Base-by-base conservation (phyloP, 371 early-diverging fungal genomes). In the Apophysomyces trapeziformis region DNA sequence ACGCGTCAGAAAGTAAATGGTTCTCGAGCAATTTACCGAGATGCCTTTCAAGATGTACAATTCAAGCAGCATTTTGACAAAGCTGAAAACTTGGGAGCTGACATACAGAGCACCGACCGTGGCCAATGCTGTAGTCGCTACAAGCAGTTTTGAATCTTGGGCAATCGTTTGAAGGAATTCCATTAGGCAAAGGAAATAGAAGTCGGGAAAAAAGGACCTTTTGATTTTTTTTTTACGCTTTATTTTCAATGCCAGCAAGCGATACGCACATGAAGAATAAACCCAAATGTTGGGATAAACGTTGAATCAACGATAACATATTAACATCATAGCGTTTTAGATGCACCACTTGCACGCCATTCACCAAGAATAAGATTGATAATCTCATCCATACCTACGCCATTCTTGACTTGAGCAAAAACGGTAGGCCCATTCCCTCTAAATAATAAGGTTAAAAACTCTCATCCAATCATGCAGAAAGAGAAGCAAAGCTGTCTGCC, bases 391-490 rank as follows among this genome's bases (percentile, higher is more conserved):
- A 96, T 83, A 38, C 89, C 94, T 63, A 89, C 88, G 45, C 92
- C 94, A 66, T 96, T 89, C 84, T 93, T 95, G 71, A 97, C 92
- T 65, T 95, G 93, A 57, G 94, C 92, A 79, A 93, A 92, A 2
- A 92, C 85, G 38, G 93, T 89, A 14, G 93, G 93, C 0, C 93
- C 93, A 67, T 80, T 84, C 45, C 88, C 89, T 70, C 86, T 85
- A 64, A 60, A 58, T 58, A 57, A 45, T 13, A 61, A 8, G 5
- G 45, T 36, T 2, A 16, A 37, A 64, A 43, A 11, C 13, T 57
- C 9, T 58, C 16, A 58, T 35, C 11, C 41, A 21, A 39, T 54
- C n/a, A 61, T 45, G 61, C 32, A 45, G 44, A 38, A 43, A 36
- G n/a, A 50, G 9, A n/a, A 47, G 4, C 9, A 14, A 14, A 9